Conservation (phyloP, 1,284 basidiomycete species). For the Veloporphyrellus conicus region DNA sequence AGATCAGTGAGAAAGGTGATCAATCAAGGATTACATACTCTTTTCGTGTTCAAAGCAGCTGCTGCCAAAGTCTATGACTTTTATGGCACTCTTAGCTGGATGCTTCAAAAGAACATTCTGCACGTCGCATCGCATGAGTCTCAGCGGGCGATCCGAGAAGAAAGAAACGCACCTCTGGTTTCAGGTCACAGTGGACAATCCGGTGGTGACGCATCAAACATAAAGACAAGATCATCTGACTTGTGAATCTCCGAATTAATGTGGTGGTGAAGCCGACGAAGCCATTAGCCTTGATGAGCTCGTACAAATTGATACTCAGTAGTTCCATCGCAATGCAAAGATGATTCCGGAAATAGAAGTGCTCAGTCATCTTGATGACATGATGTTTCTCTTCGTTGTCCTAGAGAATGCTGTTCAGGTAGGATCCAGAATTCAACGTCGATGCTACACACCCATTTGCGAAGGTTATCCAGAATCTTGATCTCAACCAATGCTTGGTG, state of each 20-base stretch:
- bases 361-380: constrained; percentile 98
- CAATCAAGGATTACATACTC: constrained; percentile 55
- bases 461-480: constrained; percentile 93
- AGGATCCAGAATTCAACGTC: constrained; percentile 2
- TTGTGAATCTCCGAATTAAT: constrained; percentile 93
- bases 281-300: constrained; percentile 98
- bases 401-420: constrained; percentile 39
- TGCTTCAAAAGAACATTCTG: constrained; percentile 94
- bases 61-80: constrained; percentile 98
- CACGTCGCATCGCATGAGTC: constrained; percentile 11
- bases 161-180: constrained; percentile 76
- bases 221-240: constrained; percentile 90
- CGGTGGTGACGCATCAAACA: constrained; percentile 93
- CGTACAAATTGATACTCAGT: constrained; percentile 97
- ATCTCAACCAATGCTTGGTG: constrained; percentile 98
- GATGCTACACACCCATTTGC: constrained; percentile 81
- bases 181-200: constrained; percentile 99
- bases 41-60: constrained; percentile 99
- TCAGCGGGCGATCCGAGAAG: not conserved
- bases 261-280: constrained; percentile 95
- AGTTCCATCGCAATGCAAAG: constrained; percentile 98
- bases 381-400: constrained; percentile 95
- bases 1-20: constrained; percentile 13
- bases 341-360: constrained; percentile 97
- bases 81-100: constrained; percentile 93